phyloP scores from a whole-genome alignment of 257 asterid genomes.

The Capsicum baccatum region DNA sequence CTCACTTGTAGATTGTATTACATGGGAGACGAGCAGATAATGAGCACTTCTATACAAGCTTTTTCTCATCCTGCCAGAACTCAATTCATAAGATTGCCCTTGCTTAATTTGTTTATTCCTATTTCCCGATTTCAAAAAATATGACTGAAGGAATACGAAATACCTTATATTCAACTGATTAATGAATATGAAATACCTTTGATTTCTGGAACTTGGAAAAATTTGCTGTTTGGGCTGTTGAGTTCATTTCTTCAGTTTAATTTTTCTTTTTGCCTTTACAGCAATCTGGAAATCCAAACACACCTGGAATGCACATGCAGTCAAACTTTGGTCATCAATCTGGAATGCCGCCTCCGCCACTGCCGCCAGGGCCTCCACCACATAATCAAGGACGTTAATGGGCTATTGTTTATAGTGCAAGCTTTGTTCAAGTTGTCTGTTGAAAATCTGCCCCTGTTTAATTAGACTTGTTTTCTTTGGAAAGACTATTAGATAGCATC shows the following conservation, averaged over 20 bases:
- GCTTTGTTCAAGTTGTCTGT: slow-evolving; percentile 20
- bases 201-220: neutral
- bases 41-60: neutral
- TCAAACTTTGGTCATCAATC: slow-evolving; percentile 63
- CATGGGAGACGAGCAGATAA: neutral
- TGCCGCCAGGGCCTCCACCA: slow-evolving; percentile 97
- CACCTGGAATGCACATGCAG: slow-evolving; percentile 63
- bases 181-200: neutral
- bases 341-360: slow-evolving; percentile 85
- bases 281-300: slow-evolving; percentile 83
- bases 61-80: neutral
- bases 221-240: neutral
- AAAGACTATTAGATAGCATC: neutral
- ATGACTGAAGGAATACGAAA: too few species aligned
- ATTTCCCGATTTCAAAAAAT: too few species aligned
- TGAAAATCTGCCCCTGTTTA: neutral
- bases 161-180: neutral
- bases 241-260: neutral
- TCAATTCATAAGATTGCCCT: neutral
- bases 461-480: neutral
- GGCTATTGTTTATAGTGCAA: slow-evolving; percentile 22
- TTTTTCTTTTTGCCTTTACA: neutral
- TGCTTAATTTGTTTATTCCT: neutral
- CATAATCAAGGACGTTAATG: slow-evolving; percentile 76
- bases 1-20: neutral